Evolutionary conservation across 192 early-diverging fungal genomes (phyloP).

Genomic region (Helicostylum pulchrum): DNA sequence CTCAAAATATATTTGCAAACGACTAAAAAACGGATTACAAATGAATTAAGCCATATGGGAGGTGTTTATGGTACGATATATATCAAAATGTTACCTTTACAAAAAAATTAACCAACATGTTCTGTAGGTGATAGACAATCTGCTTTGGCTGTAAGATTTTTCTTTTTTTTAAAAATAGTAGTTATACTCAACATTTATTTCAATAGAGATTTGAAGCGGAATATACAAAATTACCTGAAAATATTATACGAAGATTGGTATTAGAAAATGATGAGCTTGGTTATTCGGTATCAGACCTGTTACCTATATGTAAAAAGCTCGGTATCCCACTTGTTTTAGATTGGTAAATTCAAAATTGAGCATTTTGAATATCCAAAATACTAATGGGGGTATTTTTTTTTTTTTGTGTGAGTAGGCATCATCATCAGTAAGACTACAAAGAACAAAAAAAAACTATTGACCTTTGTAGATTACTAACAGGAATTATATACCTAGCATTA

Average conservation of each 20-base stretch:
- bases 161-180: too few relatives aligned
- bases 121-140: slow-evolving; percentile 17
- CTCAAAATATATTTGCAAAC: not conserved
- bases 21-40: too few relatives aligned
- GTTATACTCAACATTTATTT: not conserved
- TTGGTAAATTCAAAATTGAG: slow-evolving; percentile 28
- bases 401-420: slow-evolving; percentile 18
- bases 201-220: slow-evolving; percentile 40
- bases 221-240: slow-evolving; percentile 28
- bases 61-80: slow-evolving; percentile 21
- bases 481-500: slow-evolving; percentile 18
- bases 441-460: too few relatives aligned
- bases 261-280: slow-evolving; percentile 54
- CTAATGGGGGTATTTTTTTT: too few relatives aligned
- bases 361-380: too few relatives aligned
- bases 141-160: slow-evolving; percentile 12
- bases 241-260: slow-evolving; percentile 41
- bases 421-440: slow-evolving; percentile 25
- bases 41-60: slow-evolving; percentile 26
- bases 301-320: slow-evolving; percentile 44
- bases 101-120: not conserved
- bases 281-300: slow-evolving; percentile 42
- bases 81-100: not conserved
- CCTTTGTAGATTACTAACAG: too few relatives aligned
- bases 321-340: slow-evolving; percentile 48